These are phyloP conservation scores for Citrus mangshanensis DNA, from an alignment of 345 rosid genomes.

Conservation along the genomic window DNA sequence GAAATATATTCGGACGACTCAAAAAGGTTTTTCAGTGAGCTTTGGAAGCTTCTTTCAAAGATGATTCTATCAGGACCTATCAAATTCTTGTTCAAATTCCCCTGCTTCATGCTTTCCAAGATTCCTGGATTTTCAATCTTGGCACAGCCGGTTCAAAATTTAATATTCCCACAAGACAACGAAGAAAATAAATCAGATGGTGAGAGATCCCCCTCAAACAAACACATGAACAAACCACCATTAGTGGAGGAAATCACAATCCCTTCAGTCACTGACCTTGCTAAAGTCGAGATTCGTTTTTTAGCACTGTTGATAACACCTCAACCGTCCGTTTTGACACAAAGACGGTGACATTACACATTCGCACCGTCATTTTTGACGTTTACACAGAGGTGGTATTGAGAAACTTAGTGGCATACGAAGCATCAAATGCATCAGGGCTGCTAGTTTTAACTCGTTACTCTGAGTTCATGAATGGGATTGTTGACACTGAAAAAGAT, in stretches of 20 bases:
- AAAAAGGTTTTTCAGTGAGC: constrained; percentile 14
- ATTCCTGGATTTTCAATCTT: constrained; percentile 47
- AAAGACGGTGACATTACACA: constrained; percentile 32
- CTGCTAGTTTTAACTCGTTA: constrained; percentile 40
- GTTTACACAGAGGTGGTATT: constrained; percentile 51
- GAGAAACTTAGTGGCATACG: background rate
- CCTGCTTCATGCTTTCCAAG: constrained; percentile 49
- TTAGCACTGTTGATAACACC: constrained; percentile 8
- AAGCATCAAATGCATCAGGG: constrained; percentile 37
- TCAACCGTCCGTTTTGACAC: constrained; percentile 40
- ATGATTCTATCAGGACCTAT: constrained; percentile 28
- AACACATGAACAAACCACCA: constrained; percentile 38
- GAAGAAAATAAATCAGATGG: constrained; percentile 10
- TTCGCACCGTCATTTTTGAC: constrained; percentile 56
- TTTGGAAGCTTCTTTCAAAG: constrained; percentile 29
- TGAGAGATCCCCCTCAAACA: background rate
- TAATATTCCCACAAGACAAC: constrained; percentile 14
- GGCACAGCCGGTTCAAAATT: constrained; percentile 27
- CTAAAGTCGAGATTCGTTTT: constrained; percentile 9
- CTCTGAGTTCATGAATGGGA: constrained; percentile 73
- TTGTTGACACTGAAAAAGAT: constrained; percentile 60
- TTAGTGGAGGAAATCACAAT: constrained; percentile 64
- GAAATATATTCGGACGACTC: background rate
- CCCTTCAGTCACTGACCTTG: constrained; percentile 56
- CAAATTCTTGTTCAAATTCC: constrained; percentile 35